Evolutionary conservation across 1,284 basidiomycete genomes (phyloP).

Genomic region (Lignosus rhinocerotis): DNA sequence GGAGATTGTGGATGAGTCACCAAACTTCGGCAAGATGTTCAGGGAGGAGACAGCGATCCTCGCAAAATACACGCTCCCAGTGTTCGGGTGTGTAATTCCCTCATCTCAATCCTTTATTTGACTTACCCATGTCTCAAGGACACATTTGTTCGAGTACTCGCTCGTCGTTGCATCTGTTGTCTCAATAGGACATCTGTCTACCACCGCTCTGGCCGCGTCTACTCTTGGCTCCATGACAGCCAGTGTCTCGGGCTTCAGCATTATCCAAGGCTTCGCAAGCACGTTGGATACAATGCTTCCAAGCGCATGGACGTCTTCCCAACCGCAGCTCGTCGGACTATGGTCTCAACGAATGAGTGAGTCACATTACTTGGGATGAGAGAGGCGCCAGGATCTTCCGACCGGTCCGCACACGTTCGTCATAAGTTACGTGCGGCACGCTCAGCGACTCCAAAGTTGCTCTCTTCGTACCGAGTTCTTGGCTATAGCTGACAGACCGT

Average conservation of each 20-base stretch:
- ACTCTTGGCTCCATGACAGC: slow-evolving; percentile 90
- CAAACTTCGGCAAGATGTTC: slow-evolving; percentile 39
- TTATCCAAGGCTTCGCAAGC: slow-evolving; percentile 84
- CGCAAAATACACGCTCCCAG: slow-evolving; percentile 63
- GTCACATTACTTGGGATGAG: slow-evolving; percentile 27
- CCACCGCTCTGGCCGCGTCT: slow-evolving; percentile 80
- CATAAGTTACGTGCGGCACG: too few relatives aligned
- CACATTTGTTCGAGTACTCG: slow-evolving; percentile 75
- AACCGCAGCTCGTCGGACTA: slow-evolving; percentile 83
- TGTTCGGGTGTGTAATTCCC: slow-evolving; percentile 53
- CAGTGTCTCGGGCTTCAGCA: slow-evolving; percentile 66
- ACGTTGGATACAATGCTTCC: slow-evolving; percentile 91
- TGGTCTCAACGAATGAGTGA: slow-evolving; percentile 89
- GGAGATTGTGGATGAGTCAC: slow-evolving; percentile 33
- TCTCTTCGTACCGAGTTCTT: too few relatives aligned
- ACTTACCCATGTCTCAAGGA: slow-evolving; percentile 41
- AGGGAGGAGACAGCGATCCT: slow-evolving; percentile 65
- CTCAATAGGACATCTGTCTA: slow-evolving; percentile 84
- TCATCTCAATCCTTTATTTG: neutral
- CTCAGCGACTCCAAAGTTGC: neutral
- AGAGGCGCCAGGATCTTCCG: neutral
- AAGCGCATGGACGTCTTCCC: slow-evolving; percentile 85
- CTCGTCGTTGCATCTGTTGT: slow-evolving; percentile 76
- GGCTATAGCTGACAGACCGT: neutral
- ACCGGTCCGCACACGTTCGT: neutral